Conservation (phyloP, 441 rosid genomes). For the Euphorbia celastroides region DNA sequence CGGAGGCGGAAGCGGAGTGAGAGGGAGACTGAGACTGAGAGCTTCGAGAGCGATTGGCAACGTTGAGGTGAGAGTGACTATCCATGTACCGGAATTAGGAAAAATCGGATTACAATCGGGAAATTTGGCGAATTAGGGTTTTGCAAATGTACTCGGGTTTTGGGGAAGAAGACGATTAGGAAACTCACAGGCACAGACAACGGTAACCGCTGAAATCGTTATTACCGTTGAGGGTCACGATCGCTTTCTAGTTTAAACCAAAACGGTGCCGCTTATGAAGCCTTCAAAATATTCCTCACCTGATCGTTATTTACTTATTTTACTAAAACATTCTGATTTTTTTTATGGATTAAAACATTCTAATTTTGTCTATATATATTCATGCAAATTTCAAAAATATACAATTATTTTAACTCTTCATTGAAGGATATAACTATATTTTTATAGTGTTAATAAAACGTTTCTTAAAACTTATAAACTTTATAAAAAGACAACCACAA, state of each 20-base stretch:
- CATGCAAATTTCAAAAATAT: too few relatives aligned
- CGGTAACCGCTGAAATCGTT: not conserved
- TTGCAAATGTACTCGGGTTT: not conserved
- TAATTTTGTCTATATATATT: too few relatives aligned
- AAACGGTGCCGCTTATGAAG: not conserved
- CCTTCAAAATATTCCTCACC: too few relatives aligned
- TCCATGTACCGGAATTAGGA: conserved; percentile 41
- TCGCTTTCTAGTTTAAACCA: not conserved
- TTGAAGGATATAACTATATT: too few relatives aligned
- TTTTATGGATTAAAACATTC: too few relatives aligned
- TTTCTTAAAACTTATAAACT: too few relatives aligned
- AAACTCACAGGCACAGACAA: not conserved
- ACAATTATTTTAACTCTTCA: too few relatives aligned
- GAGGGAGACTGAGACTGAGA: conserved; percentile 95
- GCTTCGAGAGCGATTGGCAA: conserved; percentile 78
- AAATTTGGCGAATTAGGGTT: conserved; percentile 16
- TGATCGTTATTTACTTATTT: too few relatives aligned
- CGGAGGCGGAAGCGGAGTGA: conserved; percentile 94
- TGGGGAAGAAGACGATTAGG: not conserved
- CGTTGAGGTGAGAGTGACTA: conserved; percentile 69
- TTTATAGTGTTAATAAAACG: too few relatives aligned
- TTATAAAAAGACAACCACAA: too few relatives aligned
- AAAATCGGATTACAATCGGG: not conserved
- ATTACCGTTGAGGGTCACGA: not conserved
- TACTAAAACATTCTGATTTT: too few relatives aligned